Percentiles rank a stretch among this genome's conserved stretches.
Evolutionary conservation across 768 basidiomycete genomes (phyloP).

Genomic region (Termitomyces sp.): DNA sequence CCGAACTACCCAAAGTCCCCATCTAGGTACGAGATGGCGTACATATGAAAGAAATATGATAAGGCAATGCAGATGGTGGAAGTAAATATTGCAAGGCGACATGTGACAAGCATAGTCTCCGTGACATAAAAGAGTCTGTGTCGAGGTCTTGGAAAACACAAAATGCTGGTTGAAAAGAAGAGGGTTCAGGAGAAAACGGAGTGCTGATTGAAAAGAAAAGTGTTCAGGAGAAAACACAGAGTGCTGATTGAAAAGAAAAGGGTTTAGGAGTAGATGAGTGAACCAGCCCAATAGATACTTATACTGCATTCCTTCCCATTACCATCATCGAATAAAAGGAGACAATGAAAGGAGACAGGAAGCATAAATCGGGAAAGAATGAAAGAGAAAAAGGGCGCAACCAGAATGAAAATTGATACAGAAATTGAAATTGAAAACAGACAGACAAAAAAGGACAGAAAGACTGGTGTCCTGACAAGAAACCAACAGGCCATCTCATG

Average conservation of each 20-base stretch:
- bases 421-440: neutral
- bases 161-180: too few species aligned
- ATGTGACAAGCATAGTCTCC: too few species aligned
- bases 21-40: neutral
- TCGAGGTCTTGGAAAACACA: neutral
- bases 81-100: too few species aligned
- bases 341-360: neutral
- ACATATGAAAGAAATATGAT: neutral
- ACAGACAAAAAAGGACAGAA: neutral
- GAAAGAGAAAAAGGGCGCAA: neutral
- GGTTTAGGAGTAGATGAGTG: conserved; percentile 9
- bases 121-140: too few species aligned
- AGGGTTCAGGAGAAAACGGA: neutral
- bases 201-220: neutral
- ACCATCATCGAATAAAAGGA: conserved; percentile 2
- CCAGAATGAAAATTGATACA: neutral
- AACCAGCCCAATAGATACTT: conserved; percentile 5
- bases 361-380: neutral
- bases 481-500: neutral
- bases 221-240: neutral
- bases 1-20: neutral
- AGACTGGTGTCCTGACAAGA: neutral
- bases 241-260: neutral
- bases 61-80: neutral
- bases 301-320: conserved; percentile 6